Evolutionary conservation across 345 rosid genomes (phyloP).

Genomic region (Dipteronia dyeriana): DNA sequence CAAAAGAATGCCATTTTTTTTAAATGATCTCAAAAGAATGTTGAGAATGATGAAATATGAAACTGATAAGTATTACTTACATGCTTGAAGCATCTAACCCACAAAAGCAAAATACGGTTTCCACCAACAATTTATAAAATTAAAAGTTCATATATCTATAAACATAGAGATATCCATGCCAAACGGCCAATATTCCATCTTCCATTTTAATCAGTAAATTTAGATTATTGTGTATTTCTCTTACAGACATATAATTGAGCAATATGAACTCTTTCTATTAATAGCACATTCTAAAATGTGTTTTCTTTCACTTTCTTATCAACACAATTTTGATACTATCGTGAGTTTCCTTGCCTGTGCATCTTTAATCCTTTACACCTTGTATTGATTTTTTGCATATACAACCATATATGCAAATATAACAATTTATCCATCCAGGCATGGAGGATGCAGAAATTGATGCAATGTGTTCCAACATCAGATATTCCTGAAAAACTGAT

Average conservation of each 20-base stretch:
- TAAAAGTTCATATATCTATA: not conserved
- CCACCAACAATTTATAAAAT: not conserved
- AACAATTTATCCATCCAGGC: not conserved
- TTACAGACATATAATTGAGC: not conserved
- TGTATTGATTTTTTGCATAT: not conserved
- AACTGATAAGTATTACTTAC: not conserved
- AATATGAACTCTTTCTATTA: not conserved
- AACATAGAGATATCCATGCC: not conserved
- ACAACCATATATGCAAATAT: not conserved
- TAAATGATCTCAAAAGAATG: constrained; percentile 7
- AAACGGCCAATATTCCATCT: not conserved
- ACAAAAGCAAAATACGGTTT: not conserved
- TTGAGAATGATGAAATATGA: constrained; percentile 15
- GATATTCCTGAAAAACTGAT: not conserved
- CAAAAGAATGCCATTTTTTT: not conserved
- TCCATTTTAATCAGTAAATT: not conserved
- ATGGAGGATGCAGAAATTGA: not conserved
- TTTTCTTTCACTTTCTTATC: not conserved
- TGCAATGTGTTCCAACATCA: not conserved
- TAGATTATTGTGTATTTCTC: not conserved
- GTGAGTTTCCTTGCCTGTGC: not conserved
- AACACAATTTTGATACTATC: not conserved
- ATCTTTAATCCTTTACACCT: not conserved
- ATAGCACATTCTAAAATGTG: not conserved
- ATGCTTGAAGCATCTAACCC: not conserved